Percentiles rank a stretch among this genome's conserved stretches.
phyloP scores from a whole-genome alignment of 2,329 filamentous ascomycete species.

The Macrophomina tecta region DNA sequence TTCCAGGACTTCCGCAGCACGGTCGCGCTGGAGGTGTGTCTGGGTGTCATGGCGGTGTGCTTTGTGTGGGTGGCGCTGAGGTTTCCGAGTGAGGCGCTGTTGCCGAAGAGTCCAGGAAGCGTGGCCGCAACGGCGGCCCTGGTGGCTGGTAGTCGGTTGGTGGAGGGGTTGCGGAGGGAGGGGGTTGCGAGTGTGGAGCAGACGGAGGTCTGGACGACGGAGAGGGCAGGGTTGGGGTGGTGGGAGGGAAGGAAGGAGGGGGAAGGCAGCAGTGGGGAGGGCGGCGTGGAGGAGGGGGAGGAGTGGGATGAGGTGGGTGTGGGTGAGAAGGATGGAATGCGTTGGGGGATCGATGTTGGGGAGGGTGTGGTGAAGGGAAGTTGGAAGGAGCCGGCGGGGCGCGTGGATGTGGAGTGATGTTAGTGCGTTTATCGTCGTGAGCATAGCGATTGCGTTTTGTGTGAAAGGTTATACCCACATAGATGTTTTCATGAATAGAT shows the following conservation, averaged over 20 bases:
- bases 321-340: neutral
- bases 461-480: too few relatives aligned
- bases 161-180: neutral
- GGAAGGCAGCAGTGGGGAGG: neutral
- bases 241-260: neutral
- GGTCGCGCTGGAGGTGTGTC: neutral
- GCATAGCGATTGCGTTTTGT: too few relatives aligned
- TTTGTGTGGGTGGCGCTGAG: neutral
- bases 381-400: constrained; percentile 3
- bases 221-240: constrained; percentile 4
- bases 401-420: neutral
- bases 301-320: neutral
- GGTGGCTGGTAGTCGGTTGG: neutral
- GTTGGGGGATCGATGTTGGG: constrained; percentile 27
- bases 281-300: neutral
- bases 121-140: neutral
- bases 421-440: too few relatives aligned
- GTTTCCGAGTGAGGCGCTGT: neutral
- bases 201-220: neutral
- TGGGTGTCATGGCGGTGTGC: neutral
- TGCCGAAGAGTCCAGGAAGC: neutral
- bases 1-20: neutral
- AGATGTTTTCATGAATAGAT: too few relatives aligned
- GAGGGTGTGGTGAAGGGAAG: constrained; percentile 1
- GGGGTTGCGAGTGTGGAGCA: neutral